Evolutionary conservation across 148 eudicot species (phyloP).

Genomic region (Nepenthes mirabilis): DNA sequence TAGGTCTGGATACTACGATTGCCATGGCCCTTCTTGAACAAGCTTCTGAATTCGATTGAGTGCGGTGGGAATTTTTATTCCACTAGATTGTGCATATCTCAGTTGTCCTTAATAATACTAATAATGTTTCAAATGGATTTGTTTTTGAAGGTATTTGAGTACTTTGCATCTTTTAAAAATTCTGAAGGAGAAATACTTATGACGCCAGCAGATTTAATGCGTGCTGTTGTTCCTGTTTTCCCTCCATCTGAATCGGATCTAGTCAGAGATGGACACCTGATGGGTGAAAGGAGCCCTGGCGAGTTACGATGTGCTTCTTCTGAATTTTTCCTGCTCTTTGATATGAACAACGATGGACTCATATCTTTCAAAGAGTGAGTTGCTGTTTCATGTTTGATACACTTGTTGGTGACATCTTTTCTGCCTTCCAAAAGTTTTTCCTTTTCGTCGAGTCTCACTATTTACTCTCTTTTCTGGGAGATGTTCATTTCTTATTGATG

Average conservation of each 20-base stretch:
- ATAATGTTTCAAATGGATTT: conserved; percentile 5
- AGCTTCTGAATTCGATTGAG: too few species aligned
- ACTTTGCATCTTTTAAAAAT: conserved; percentile 39
- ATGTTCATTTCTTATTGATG: not conserved
- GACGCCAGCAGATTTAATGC: conserved; percentile 68
- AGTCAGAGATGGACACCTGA: conserved; percentile 48
- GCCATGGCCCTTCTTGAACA: not conserved
- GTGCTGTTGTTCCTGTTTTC: conserved; percentile 62
- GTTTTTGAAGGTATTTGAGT: conserved; percentile 41
- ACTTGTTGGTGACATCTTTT: not conserved
- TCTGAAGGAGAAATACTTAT: conserved; percentile 39
- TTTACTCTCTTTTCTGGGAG: too few species aligned
- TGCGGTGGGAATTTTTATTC: too few species aligned
- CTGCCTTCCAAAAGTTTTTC: not conserved
- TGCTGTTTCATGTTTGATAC: not conserved
- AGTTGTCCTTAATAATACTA: not conserved
- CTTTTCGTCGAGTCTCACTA: not conserved
- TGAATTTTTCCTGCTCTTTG: conserved; percentile 51
- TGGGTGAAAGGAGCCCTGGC: conserved; percentile 43
- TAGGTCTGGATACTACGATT: not conserved
- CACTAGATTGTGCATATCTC: too few species aligned
- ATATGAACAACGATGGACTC: conserved; percentile 42
- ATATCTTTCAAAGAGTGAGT: conserved; percentile 62
- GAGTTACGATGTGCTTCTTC: conserved; percentile 40
- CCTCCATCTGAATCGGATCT: conserved; percentile 57